Evolutionary conservation across 176 grass and related monocot genomes (phyloP).

Genomic region (Aegilops bicornis): DNA sequence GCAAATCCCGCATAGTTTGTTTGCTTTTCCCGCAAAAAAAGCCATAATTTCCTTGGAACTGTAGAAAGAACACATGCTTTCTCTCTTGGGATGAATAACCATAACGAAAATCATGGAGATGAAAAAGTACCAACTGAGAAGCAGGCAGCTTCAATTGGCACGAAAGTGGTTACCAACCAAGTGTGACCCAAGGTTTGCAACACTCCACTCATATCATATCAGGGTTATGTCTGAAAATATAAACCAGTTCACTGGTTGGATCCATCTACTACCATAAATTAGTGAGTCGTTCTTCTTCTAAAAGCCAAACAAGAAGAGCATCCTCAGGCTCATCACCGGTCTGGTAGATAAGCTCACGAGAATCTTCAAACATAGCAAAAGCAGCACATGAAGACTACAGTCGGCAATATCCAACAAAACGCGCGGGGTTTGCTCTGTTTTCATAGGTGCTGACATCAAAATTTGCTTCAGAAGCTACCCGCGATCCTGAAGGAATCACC

Average conservation of each 20-base stretch:
- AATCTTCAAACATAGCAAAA: background rate
- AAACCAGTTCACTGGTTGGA: background rate
- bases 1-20: too few species aligned
- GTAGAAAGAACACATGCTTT: too few species aligned
- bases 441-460: too few species aligned
- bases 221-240: too few species aligned
- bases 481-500: too few species aligned
- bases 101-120: too few species aligned
- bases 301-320: conserved; percentile 4
- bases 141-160: background rate
- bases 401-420: background rate
- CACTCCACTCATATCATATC: background rate
- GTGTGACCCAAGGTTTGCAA: background rate
- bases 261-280: background rate
- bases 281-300: background rate
- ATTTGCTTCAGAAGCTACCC: too few species aligned
- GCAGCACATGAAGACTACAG: background rate
- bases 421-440: too few species aligned
- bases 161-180: background rate
- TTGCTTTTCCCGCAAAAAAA: too few species aligned
- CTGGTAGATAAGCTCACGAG: background rate
- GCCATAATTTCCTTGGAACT: too few species aligned
- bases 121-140: background rate
- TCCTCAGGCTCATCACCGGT: conserved; percentile 10
- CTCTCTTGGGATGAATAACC: too few species aligned